Conservation (phyloP, 2,329 filamentous ascomycete species). For the Xylaria sp. region DNA sequence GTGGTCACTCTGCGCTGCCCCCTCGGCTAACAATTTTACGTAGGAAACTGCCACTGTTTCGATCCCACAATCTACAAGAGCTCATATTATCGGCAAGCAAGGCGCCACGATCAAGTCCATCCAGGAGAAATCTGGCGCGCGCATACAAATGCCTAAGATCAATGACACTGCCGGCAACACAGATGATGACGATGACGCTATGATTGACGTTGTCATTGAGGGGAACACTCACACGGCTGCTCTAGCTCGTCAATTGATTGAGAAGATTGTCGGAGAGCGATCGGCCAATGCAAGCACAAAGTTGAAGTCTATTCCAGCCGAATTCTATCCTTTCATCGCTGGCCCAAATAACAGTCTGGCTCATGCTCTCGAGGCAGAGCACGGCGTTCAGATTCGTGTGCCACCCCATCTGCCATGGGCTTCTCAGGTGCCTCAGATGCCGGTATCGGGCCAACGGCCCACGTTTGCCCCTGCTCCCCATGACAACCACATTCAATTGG, state of each 20-base stretch:
- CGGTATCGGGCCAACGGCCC: conserved; percentile 71
- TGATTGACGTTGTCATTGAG: conserved; percentile 88
- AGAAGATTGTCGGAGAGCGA: conserved; percentile 88
- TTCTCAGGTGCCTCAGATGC: conserved; percentile 72
- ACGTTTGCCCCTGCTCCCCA: conserved; percentile 76
- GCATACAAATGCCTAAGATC: conserved; percentile 87
- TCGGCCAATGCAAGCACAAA: conserved; percentile 84
- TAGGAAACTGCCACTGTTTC: conserved; percentile 75
- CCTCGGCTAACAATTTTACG: conserved; percentile 16
- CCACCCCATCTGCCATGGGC: conserved; percentile 84
- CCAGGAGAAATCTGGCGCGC: conserved; percentile 88
- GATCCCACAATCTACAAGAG: conserved; percentile 83
- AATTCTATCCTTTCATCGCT: conserved; percentile 96
- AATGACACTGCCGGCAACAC: conserved; percentile 69
- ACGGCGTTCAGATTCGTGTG: conserved; percentile 83
- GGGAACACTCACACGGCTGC: conserved; percentile 90
- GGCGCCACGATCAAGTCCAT: conserved; percentile 91
- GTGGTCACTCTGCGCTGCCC: not conserved
- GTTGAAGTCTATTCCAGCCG: conserved; percentile 84
- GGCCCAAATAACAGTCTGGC: conserved; percentile 78
- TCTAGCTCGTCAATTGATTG: conserved; percentile 83
- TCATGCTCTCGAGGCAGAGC: conserved; percentile 75
- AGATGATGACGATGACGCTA: conserved; percentile 81
- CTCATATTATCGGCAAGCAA: conserved; percentile 92
- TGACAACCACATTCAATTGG: conserved; percentile 83